Conservation (phyloP, 228 moss, liverwort and hornwort species). For the Sphagnum magellanicum region DNA sequence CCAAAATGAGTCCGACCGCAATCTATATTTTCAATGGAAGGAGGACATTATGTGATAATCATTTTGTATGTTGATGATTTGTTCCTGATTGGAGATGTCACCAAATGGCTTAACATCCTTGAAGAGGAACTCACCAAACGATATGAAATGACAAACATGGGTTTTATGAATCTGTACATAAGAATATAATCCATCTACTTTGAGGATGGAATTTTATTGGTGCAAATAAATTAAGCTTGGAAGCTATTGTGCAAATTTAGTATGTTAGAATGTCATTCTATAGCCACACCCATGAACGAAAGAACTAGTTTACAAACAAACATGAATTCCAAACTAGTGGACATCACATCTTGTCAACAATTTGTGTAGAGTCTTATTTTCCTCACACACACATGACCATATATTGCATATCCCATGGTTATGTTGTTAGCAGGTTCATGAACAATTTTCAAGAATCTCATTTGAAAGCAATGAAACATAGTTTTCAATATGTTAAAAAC, state of each 20-base stretch:
- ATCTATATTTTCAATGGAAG: no score
- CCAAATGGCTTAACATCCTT: background rate
- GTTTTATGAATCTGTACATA: background rate
- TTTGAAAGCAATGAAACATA: no score
- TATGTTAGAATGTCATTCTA: background rate
- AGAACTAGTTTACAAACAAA: background rate
- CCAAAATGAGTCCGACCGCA: no score
- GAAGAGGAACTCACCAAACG: background rate
- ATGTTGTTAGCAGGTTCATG: background rate
- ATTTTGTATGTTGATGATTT: background rate
- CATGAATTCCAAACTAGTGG: background rate
- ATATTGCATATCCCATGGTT: background rate
- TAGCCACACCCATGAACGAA: background rate
- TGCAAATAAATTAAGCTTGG: background rate
- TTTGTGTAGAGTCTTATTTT: background rate
- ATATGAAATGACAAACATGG: background rate
- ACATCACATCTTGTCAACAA: background rate
- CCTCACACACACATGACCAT: background rate
- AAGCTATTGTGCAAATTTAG: background rate
- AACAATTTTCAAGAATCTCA: background rate
- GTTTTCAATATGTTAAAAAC: no score
- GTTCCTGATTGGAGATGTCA: background rate
- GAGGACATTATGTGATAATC: no score
- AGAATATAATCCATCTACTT: background rate
- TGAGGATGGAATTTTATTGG: background rate